Evolutionary conservation across 768 basidiomycete species (phyloP), one percentile per base, ranked within the genome.

Genomic region (Tylopilus sp.): DNA sequence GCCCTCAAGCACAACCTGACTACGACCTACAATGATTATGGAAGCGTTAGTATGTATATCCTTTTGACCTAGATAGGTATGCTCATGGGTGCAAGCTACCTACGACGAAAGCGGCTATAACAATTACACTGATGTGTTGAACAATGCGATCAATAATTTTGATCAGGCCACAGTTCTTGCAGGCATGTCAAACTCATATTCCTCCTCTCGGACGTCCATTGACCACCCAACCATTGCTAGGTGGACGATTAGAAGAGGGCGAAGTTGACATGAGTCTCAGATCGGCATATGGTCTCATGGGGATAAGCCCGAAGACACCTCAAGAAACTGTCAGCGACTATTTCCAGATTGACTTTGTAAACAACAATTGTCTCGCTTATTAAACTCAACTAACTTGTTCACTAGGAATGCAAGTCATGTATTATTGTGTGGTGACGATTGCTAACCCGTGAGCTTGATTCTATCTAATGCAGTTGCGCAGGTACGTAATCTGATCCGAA

Each of bases 321-420:
- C 76, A 80, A 54, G 77, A 77, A 38, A 67, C 68, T 53, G 85
- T 76, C 8, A 72, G 80, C 6, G 82, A 86, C 63, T 87, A 86
- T 58, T 84, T 74, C 49, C 67, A 76, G 56, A 76, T 80, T 45
- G 67, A 76, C 61, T 73, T 59, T 52, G 69, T 66, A 50, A 25
- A 67, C 33, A 19, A 19, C 19, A 3, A 11, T 17, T 7, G 2
- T n/a, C n/a, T 5, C 16, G 48, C 19, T 14, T 11, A 3, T 25
- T 34, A 9, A 28, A 19, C 19, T 33, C 44, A 45, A 17, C 55
- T 63, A 19, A 63, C 25, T 9, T 14, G 8, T 36, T 41, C n/a
- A 1, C 40, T 40, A 69, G 68, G 69, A 69, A 69, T 69, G 68
- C 49, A 58, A 59, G 69, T 60, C 2, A 30, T 40, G 3, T 40